These are phyloP conservation scores for Solanum lycopersicoides DNA, from an alignment of 257 asterid species.

Conservation along the genomic window DNA sequence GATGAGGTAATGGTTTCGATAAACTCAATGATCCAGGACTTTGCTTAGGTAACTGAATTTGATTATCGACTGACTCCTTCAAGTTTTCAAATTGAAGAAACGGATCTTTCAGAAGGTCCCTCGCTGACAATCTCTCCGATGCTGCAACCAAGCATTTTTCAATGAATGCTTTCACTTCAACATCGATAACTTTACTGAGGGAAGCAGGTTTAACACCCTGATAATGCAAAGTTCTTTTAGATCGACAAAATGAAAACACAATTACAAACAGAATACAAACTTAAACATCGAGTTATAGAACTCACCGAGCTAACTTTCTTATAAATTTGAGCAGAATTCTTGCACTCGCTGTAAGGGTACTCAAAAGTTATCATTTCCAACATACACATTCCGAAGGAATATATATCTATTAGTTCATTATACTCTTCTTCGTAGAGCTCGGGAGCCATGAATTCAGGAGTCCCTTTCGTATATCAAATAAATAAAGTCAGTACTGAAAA, in stretches of 20 bases:
- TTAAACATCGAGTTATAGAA: neutral
- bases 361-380: constrained; percentile 29
- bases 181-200: constrained; percentile 18
- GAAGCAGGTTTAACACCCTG: constrained; percentile 27
- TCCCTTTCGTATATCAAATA: constrained; percentile 5
- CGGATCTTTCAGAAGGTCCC: constrained; percentile 33
- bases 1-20: constrained; percentile 19
- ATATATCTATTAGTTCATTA: constrained; percentile 28
- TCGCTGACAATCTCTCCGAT: constrained; percentile 34
- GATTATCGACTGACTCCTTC: constrained; percentile 14
- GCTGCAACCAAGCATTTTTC: constrained; percentile 32
- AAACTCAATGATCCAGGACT: constrained; percentile 23
- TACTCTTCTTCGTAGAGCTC: constrained; percentile 39
- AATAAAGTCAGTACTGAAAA: neutral
- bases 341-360: constrained; percentile 32
- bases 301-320: constrained; percentile 22
- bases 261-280: neutral
- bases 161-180: constrained; percentile 24
- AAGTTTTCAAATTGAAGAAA: constrained; percentile 21
- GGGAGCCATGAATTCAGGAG: constrained; percentile 33
- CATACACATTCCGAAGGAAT: constrained; percentile 40
- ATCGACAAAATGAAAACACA: neutral
- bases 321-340: constrained; percentile 23
- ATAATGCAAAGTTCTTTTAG: neutral
- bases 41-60: constrained; percentile 15